These are phyloP conservation scores for Colletotrichum aenigma DNA, from an alignment of 2,329 filamentous ascomycete genomes.

Conservation along the genomic window DNA sequence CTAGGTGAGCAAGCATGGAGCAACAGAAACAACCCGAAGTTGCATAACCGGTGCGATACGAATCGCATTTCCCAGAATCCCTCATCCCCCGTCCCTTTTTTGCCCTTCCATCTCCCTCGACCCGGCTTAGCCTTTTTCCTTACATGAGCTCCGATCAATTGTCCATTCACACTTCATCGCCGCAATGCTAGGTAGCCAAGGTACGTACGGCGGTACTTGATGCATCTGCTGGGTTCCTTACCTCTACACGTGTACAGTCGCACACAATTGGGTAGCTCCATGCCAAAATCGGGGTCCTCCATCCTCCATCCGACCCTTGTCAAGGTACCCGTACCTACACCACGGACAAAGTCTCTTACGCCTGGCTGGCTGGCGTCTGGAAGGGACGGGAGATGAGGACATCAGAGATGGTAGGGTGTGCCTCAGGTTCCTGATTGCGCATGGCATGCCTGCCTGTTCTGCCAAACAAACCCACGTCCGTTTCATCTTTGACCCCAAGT, in stretches of 20 bases:
- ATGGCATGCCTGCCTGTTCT: neutral
- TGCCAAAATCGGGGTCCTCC: constrained; percentile 8
- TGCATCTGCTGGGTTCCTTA: neutral
- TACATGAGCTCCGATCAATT: neutral
- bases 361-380: neutral
- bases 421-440: neutral
- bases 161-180: neutral
- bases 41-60: neutral
- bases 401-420: neutral
- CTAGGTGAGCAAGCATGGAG: neutral
- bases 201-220: neutral
- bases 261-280: neutral
- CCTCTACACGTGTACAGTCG: neutral
- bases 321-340: constrained; percentile 1
- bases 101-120: neutral
- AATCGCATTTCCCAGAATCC: neutral
- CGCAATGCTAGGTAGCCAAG: neutral
- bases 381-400: neutral
- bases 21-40: neutral
- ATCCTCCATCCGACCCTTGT: neutral
- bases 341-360: neutral
- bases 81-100: neutral
- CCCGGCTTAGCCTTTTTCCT: neutral
- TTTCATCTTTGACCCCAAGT: constrained; percentile 3
- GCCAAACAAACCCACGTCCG: constrained; percentile 3